Evolutionary conservation across 306 rosid genomes (phyloP).

Genomic region (Quercus glauca): DNA sequence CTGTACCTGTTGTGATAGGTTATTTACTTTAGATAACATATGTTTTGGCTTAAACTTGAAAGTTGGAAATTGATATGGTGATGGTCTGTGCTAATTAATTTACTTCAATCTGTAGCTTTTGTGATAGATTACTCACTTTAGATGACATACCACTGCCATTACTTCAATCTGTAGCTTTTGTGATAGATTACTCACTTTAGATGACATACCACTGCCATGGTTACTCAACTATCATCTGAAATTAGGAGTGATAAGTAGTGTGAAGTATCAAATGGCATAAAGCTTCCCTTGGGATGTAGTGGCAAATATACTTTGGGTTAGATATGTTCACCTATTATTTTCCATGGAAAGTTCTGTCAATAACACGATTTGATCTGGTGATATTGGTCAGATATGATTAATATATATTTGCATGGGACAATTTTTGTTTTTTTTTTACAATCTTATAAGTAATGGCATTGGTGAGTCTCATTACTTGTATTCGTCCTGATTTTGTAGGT

Average conservation of each 20-base stretch:
- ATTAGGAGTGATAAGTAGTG: background rate
- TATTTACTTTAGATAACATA: background rate
- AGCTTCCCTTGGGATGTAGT: background rate
- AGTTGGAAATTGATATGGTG: background rate
- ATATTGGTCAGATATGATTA: background rate
- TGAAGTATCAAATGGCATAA: background rate
- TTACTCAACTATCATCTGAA: background rate
- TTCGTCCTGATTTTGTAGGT: conserved; percentile 39
- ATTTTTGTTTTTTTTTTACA: background rate
- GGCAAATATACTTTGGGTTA: background rate
- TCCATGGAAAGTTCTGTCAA: background rate
- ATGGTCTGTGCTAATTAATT: background rate
- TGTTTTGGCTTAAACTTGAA: background rate
- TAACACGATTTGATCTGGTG: background rate
- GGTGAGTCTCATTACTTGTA: background rate
- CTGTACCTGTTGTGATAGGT: background rate
- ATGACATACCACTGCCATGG: background rate
- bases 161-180: background rate
- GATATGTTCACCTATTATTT: background rate
- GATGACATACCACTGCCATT: background rate
- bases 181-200: background rate
- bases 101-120: background rate
- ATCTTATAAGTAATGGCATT: background rate
- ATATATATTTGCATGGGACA: background rate
- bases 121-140: background rate